Evolutionary conservation across 306 rosid genomes (phyloP).

Genomic region (Glycine latifolia): DNA sequence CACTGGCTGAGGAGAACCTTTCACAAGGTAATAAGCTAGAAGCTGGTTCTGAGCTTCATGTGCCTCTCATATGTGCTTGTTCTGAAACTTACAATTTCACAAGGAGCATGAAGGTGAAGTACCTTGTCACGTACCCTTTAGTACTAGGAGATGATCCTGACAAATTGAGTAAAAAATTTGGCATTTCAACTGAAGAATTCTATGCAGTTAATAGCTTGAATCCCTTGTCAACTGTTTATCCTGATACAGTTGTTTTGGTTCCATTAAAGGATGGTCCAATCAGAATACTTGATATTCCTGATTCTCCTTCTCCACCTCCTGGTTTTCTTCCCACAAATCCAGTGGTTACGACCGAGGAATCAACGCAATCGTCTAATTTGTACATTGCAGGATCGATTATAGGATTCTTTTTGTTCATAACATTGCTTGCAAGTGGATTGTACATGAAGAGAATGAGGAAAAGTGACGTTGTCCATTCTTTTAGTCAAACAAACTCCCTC

Average conservation of each 20-base stretch:
- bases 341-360: constrained; percentile 3
- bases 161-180: constrained; percentile 50
- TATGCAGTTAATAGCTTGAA: constrained; percentile 48
- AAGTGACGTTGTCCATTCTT: constrained; percentile 46
- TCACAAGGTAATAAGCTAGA: constrained; percentile 30
- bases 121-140: constrained; percentile 72
- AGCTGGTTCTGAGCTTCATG: constrained; percentile 52
- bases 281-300: constrained; percentile 45
- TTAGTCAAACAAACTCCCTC: constrained; percentile 51
- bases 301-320: constrained; percentile 65
- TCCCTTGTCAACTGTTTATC: constrained; percentile 44
- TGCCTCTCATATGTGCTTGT: constrained; percentile 71
- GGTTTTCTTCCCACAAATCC: constrained; percentile 61
- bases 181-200: constrained; percentile 54
- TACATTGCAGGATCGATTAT: constrained; percentile 58
- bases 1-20: constrained; percentile 51
- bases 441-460: constrained; percentile 52
- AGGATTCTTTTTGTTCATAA: constrained; percentile 51
- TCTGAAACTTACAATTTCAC: constrained; percentile 52
- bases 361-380: constrained; percentile 39
- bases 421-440: constrained; percentile 56
- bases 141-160: constrained; percentile 43
- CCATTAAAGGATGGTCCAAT: constrained; percentile 50
- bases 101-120: constrained; percentile 39
- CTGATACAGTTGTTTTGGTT: constrained; percentile 56